Conservation (phyloP, 108 stramenopile species). For the Tribonema minus region DNA sequence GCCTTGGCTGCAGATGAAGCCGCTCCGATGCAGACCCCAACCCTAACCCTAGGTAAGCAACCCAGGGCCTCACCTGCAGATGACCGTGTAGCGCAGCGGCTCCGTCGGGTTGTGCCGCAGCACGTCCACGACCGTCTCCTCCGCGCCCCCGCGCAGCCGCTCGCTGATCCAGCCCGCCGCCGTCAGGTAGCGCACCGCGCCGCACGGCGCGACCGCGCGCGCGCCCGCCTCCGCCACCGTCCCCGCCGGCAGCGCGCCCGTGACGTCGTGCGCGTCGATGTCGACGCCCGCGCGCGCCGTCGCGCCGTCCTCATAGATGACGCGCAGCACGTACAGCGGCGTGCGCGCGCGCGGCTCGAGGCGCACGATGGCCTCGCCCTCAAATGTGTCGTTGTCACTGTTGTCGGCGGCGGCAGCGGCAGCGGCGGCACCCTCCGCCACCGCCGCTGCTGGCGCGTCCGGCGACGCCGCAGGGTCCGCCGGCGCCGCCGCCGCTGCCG, state of each 20-base stretch:
- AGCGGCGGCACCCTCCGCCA: too few species aligned
- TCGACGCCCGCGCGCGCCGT: slow-evolving; percentile 55
- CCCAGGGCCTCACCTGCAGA: too few species aligned
- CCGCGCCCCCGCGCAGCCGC: slow-evolving; percentile 43
- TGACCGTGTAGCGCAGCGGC: slow-evolving; percentile 23
- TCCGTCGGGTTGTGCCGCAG: slow-evolving; percentile 15
- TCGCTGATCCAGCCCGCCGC: slow-evolving; percentile 50
- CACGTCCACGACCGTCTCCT: slow-evolving; percentile 31
- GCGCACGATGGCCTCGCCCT: too few species aligned
- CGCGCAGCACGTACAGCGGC: slow-evolving; percentile 43
- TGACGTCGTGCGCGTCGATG: slow-evolving; percentile 32
- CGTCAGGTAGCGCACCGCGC: slow-evolving; percentile 44
- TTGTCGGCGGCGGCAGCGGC: too few species aligned
- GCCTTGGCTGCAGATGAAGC: too few species aligned
- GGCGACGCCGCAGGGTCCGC: too few species aligned
- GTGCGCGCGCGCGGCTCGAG: too few species aligned
- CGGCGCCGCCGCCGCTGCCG: too few species aligned
- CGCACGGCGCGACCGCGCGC: slow-evolving; percentile 28
- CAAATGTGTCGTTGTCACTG: too few species aligned
- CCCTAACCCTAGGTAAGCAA: too few species aligned
- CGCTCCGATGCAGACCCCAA: too few species aligned
- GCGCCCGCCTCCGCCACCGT: slow-evolving; percentile 3
- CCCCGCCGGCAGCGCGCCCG: slow-evolving; percentile 26
- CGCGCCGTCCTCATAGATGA: slow-evolving; percentile 45
- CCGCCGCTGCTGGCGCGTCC: too few species aligned